These are phyloP conservation scores for Phytophthora pisi DNA, from an alignment of 352 stramenopile genomes.

Conservation along the genomic window DNA sequence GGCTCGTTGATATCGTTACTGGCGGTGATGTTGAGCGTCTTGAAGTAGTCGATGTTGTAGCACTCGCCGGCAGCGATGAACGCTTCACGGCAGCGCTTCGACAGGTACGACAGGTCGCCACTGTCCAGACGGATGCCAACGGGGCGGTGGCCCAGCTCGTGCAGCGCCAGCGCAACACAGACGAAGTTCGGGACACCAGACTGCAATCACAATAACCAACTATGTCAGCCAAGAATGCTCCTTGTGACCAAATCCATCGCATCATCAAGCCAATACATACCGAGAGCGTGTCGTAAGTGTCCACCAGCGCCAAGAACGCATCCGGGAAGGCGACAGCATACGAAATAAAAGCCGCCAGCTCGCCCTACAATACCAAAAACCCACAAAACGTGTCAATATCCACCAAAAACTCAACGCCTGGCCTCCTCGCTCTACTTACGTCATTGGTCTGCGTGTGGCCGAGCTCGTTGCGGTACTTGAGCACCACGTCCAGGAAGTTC, in stretches of 20 bases:
- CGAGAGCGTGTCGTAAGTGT: slow-evolving; percentile 98
- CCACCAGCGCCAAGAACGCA: slow-evolving; percentile 96
- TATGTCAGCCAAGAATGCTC: neutral
- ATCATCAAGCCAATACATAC: slow-evolving; percentile 34
- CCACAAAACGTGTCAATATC: too few relatives aligned
- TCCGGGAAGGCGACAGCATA: slow-evolving; percentile 98
- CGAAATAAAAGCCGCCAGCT: slow-evolving; percentile 98
- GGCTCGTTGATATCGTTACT: slow-evolving; percentile 99
- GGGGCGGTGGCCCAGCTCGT: slow-evolving; percentile 90
- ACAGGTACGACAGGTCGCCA: slow-evolving; percentile 98
- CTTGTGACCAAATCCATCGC: neutral
- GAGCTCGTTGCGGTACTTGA: slow-evolving; percentile 83
- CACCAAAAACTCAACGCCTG: neutral
- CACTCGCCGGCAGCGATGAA: slow-evolving; percentile 60
- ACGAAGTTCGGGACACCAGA: slow-evolving; percentile 98
- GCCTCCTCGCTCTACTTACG: slow-evolving; percentile 28
- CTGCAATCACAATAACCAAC: slow-evolving; percentile 37
- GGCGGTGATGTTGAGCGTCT: slow-evolving; percentile 93
- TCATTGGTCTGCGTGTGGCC: slow-evolving; percentile 80
- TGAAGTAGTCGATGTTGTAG: slow-evolving; percentile 82
- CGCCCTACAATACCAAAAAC: slow-evolving; percentile 73
- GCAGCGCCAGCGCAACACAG: slow-evolving; percentile 93
- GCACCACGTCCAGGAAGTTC: slow-evolving; percentile 82
- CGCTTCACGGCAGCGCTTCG: slow-evolving; percentile 77
- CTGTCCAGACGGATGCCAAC: slow-evolving; percentile 97